These are phyloP conservation scores for Fusarium humuli DNA, from an alignment of 2,329 filamentous ascomycete species.

Conservation along the genomic window DNA sequence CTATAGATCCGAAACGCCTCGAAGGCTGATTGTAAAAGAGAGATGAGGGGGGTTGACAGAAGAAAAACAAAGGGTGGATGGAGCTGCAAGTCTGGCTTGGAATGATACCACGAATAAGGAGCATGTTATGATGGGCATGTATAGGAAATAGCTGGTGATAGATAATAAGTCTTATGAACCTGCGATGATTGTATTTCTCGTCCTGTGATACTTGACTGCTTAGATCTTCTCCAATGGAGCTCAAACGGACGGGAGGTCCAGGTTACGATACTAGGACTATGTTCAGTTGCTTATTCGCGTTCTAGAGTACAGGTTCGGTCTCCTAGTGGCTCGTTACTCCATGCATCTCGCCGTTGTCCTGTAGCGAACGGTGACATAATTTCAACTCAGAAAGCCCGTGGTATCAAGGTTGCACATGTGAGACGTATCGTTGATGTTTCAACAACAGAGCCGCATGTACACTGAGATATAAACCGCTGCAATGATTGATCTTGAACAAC, in stretches of 20 bases:
- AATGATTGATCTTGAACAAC: background rate
- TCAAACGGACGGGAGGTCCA: background rate
- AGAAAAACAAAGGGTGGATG: background rate
- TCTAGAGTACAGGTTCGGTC: background rate
- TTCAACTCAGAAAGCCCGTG: background rate
- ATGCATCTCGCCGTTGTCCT: constrained; percentile 18
- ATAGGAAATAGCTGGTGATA: constrained; percentile 16
- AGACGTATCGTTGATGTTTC: constrained; percentile 8
- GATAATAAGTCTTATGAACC: constrained; percentile 22
- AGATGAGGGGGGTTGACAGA: background rate
- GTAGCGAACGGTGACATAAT: constrained; percentile 10
- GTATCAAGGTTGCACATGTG: constrained; percentile 14
- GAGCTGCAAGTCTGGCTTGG: constrained; percentile 29
- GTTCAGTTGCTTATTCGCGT: background rate
- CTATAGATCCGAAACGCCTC: constrained; percentile 39
- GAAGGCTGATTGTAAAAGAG: constrained; percentile 27
- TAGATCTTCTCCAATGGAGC: background rate
- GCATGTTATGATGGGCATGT: constrained; percentile 33
- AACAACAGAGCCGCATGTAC: constrained; percentile 11
- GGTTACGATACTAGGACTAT: background rate
- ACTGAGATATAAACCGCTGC: background rate
- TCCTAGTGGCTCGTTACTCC: constrained; percentile 1
- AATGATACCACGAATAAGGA: constrained; percentile 48
- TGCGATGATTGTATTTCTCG: background rate
- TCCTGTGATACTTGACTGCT: background rate